These are phyloP conservation scores for Castanea mollissima DNA, from an alignment of 306 rosid species.

Conservation along the genomic window DNA sequence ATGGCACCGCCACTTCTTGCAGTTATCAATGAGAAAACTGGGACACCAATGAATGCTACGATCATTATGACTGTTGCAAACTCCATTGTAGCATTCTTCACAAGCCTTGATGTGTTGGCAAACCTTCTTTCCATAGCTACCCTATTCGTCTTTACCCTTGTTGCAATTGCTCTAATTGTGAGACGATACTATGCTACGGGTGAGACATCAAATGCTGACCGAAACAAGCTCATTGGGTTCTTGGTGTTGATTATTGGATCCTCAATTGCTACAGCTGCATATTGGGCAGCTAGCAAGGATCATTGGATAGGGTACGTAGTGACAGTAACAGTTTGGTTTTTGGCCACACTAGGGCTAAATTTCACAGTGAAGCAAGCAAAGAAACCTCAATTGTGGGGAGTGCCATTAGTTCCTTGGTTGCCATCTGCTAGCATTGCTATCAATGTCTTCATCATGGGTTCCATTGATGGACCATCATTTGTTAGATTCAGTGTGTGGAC, in stretches of 20 bases:
- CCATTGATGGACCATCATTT: slow-evolving; percentile 23
- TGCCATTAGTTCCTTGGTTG: slow-evolving; percentile 32
- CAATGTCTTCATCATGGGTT: slow-evolving; percentile 37
- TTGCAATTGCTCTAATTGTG: slow-evolving; percentile 17
- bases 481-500: slow-evolving; percentile 27
- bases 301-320: slow-evolving; percentile 20
- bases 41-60: slow-evolving; percentile 28
- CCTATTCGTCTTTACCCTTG: slow-evolving; percentile 30
- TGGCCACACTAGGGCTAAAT: slow-evolving; percentile 18
- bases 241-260: slow-evolving; percentile 19
- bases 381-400: slow-evolving; percentile 38
- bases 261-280: slow-evolving; percentile 20
- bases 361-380: slow-evolving; percentile 29
- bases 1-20: slow-evolving; percentile 35
- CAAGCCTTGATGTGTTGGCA: slow-evolving; percentile 27
- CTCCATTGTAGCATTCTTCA: slow-evolving; percentile 37
- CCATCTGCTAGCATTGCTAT: slow-evolving; percentile 29
- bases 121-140: slow-evolving; percentile 34
- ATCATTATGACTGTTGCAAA: slow-evolving; percentile 32
- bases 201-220: slow-evolving; percentile 15
- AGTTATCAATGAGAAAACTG: slow-evolving; percentile 18
- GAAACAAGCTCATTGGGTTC: slow-evolving; percentile 17
- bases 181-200: slow-evolving; percentile 23
- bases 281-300: not conserved
- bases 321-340: slow-evolving; percentile 9